Evolutionary conservation across 176 grass and related monocot genomes (phyloP).

Genomic region (Ensete glaucum): DNA sequence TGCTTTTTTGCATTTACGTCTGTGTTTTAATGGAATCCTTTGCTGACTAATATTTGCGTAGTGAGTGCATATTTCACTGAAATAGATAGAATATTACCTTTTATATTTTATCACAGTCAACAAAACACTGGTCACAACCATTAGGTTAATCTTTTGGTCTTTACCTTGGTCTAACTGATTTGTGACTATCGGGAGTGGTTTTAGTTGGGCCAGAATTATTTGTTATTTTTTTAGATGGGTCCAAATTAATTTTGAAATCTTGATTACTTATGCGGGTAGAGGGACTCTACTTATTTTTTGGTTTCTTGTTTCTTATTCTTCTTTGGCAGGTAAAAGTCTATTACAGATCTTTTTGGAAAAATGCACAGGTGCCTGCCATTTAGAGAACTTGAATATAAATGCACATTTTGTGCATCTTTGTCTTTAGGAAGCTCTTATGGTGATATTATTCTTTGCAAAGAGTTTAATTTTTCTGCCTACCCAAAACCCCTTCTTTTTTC

Average conservation of each 20-base stretch:
- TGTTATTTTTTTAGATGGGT: neutral
- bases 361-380: slow-evolving; percentile 45
- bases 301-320: slow-evolving; percentile 13
- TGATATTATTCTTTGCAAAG: slow-evolving; percentile 9
- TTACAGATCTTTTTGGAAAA: slow-evolving; percentile 98
- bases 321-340: slow-evolving; percentile 84
- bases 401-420: slow-evolving; percentile 8
- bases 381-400: slow-evolving; percentile 7
- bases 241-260: neutral
- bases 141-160: neutral
- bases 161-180: neutral
- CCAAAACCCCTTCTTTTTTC: neutral
- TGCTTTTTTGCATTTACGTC: too few relatives aligned
- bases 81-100: too few relatives aligned
- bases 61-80: too few relatives aligned
- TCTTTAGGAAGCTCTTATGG: slow-evolving; percentile 6
- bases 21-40: too few relatives aligned
- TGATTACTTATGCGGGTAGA: neutral
- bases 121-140: too few relatives aligned
- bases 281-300: neutral
- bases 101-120: too few relatives aligned
- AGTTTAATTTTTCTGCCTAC: neutral
- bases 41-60: too few relatives aligned
- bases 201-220: neutral
- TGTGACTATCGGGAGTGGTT: neutral